Evolutionary conservation across 805 yeast species (phyloP).

Genomic region (Cyberlindnera sargentensis): DNA sequence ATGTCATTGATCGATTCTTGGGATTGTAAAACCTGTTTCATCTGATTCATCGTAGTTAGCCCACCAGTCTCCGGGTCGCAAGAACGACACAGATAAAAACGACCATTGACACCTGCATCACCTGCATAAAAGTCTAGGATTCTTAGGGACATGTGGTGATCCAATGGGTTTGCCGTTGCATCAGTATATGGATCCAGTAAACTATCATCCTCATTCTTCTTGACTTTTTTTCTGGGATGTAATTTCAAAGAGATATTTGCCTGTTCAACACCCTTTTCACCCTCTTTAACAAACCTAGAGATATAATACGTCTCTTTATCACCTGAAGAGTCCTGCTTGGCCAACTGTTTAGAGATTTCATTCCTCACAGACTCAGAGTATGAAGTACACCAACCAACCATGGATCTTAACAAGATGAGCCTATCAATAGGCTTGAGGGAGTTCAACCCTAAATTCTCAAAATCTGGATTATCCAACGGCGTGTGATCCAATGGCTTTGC

Average conservation of each 20-base stretch:
- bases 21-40: slow-evolving; percentile 2
- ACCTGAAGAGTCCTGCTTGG: slow-evolving; percentile 14
- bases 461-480: slow-evolving; percentile 18
- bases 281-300: slow-evolving; percentile 20
- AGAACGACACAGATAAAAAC: slow-evolving; percentile 20
- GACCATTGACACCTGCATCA: slow-evolving; percentile 21
- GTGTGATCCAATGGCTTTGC: slow-evolving; percentile 12
- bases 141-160: slow-evolving; percentile 17
- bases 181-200: slow-evolving; percentile 10
- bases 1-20: slow-evolving; percentile 9
- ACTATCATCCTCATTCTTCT: slow-evolving; percentile 4
- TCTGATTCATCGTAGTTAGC: slow-evolving; percentile 9
- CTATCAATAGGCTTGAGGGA: slow-evolving; percentile 19
- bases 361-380: slow-evolving; percentile 15
- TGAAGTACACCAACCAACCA: slow-evolving; percentile 18
- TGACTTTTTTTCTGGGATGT: slow-evolving; percentile 11
- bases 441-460: slow-evolving; percentile 13
- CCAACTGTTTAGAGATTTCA: slow-evolving; percentile 8
- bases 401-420: slow-evolving; percentile 16
- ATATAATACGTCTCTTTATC: slow-evolving; percentile 22
- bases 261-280: slow-evolving; percentile 13
- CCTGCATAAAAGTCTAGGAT: slow-evolving; percentile 23
- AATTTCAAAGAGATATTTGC: slow-evolving; percentile 12
- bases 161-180: slow-evolving; percentile 15
- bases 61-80: slow-evolving; percentile 15